Conservation (phyloP, 805 yeast genomes). For the Starmerella sirachaensis region DNA sequence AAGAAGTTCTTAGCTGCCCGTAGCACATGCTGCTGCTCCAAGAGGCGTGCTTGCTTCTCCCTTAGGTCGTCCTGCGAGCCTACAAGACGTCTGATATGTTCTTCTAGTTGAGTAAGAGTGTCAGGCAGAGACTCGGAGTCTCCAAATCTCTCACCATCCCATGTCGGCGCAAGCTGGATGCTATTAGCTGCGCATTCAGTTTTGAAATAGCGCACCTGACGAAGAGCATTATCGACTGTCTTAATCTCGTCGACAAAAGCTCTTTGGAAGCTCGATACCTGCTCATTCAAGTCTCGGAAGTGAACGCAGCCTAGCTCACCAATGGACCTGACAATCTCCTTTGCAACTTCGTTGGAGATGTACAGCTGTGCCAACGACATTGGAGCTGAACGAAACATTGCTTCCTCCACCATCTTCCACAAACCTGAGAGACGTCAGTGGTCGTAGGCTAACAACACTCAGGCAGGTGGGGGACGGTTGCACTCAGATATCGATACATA, state of each 20-base stretch:
- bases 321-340: conserved; percentile 73
- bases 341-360: conserved; percentile 77
- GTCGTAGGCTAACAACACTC: no score
- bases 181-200: conserved; percentile 26
- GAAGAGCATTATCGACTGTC: conserved; percentile 70
- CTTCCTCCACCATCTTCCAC: conserved; percentile 26
- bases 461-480: neutral
- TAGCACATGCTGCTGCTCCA: conserved; percentile 59
- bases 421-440: no score
- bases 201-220: conserved; percentile 51
- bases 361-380: conserved; percentile 90
- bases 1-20: conserved; percentile 36
- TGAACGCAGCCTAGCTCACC: conserved; percentile 83
- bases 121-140: conserved; percentile 61
- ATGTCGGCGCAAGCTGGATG: conserved; percentile 27
- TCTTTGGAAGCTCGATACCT: conserved; percentile 76
- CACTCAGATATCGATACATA: neutral
- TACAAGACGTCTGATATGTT: conserved; percentile 57
- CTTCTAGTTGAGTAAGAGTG: conserved; percentile 57
- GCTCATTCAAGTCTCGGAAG: conserved; percentile 75
- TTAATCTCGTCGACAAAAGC: conserved; percentile 81
- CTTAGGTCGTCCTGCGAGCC: conserved; percentile 56
- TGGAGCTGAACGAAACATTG: conserved; percentile 65
- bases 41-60: conserved; percentile 48
- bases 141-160: conserved; percentile 32